Conservation (phyloP, 208 protist species). For the Trypanosoma boissoni region DNA sequence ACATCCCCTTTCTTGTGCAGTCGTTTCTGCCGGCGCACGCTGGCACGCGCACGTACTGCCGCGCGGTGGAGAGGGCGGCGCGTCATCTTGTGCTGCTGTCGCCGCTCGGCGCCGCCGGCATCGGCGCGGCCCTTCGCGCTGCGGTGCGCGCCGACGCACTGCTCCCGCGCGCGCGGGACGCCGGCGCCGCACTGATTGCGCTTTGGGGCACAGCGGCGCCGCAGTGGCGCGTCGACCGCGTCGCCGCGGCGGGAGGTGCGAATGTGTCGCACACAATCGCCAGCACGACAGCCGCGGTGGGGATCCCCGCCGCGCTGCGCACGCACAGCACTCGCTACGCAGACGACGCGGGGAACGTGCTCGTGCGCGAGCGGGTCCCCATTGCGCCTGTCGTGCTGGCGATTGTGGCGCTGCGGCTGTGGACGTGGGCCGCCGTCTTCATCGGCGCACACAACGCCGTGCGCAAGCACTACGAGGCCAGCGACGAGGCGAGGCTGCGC, state of each 20-base stretch:
- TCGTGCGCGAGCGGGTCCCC: neutral
- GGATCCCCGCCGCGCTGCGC: too few species aligned
- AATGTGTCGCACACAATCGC: too few species aligned
- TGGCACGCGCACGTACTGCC: slow-evolving; percentile 68
- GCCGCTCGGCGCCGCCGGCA: slow-evolving; percentile 51
- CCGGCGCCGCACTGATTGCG: slow-evolving; percentile 47
- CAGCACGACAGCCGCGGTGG: too few species aligned
- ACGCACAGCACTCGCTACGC: neutral
- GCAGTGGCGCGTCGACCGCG: slow-evolving; percentile 29
- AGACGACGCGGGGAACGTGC: neutral
- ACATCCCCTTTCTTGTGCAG: slow-evolving; percentile 55
- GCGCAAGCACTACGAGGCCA: slow-evolving; percentile 72
- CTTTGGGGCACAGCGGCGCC: slow-evolving; percentile 54
- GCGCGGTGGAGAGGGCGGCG: slow-evolving; percentile 39
- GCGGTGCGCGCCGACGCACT: slow-evolving; percentile 28
- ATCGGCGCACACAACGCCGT: slow-evolving; percentile 68
- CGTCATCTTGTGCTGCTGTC: slow-evolving; percentile 53
- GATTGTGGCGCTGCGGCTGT: slow-evolving; percentile 38
- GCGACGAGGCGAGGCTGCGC: slow-evolving; percentile 72
- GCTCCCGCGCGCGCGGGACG: slow-evolving; percentile 46
- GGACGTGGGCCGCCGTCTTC: slow-evolving; percentile 47
- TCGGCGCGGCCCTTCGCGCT: slow-evolving; percentile 50
- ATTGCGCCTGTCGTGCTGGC: slow-evolving; percentile 35
- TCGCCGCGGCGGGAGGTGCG: neutral
- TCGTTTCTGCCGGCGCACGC: slow-evolving; percentile 45